These are phyloP conservation scores for Phialocephala sp. DNA, from an alignment of 2,329 filamentous ascomycete species.

Conservation along the genomic window DNA sequence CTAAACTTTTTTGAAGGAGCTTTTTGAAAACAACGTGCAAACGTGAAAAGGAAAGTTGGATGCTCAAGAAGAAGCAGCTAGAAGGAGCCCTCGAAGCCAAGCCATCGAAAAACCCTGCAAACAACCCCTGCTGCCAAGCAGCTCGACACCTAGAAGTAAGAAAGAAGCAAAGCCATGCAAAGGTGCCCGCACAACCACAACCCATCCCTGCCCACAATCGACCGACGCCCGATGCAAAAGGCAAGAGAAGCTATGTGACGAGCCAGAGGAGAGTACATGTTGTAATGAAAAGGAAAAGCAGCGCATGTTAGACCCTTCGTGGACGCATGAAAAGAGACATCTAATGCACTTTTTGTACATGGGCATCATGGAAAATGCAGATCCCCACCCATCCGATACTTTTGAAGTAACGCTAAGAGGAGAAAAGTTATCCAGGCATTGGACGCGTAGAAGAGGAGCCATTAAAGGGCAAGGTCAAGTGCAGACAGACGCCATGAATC, in stretches of 20 bases:
- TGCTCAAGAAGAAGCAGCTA: constrained; percentile 8
- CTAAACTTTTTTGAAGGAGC: constrained; percentile 24
- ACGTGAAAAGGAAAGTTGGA: constrained; percentile 8
- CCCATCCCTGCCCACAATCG: constrained; percentile 7
- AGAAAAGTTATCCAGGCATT: constrained; percentile 46
- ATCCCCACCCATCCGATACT: constrained; percentile 46
- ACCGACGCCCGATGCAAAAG: constrained; percentile 22
- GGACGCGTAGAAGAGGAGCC: constrained; percentile 43
- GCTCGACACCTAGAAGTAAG: constrained; percentile 4
- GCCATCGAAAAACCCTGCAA: neutral
- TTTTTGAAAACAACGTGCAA: constrained; percentile 20
- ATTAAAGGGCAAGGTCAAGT: constrained; percentile 40
- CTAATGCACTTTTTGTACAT: constrained; percentile 48
- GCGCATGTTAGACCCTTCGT: constrained; percentile 42
- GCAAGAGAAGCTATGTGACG: constrained; percentile 32
- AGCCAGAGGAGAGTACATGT: constrained; percentile 36
- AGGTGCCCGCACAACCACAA: constrained; percentile 4
- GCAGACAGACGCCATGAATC: constrained; percentile 44
- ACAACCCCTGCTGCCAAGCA: neutral
- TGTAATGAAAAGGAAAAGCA: constrained; percentile 29
- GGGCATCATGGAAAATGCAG: constrained; percentile 45
- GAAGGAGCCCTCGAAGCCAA: neutral
- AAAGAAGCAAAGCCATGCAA: constrained; percentile 16
- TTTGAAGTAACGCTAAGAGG: constrained; percentile 47
- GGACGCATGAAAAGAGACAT: constrained; percentile 45